Evolutionary conservation across 2,329 filamentous ascomycete species (phyloP).

Genomic region (Scorias spongiosa): DNA sequence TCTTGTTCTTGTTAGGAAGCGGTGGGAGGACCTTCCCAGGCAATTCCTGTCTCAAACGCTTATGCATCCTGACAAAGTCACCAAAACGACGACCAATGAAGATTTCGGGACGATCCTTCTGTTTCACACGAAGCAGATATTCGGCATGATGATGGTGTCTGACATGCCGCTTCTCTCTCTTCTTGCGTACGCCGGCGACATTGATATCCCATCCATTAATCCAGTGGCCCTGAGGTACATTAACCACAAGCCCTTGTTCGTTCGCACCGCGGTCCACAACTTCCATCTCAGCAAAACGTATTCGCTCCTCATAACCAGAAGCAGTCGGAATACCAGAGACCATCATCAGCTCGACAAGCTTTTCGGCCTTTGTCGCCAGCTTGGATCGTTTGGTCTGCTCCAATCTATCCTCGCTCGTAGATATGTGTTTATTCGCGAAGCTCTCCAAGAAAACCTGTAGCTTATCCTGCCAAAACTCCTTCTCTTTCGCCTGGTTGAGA

Average conservation of each 20-base stretch:
- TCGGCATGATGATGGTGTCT: slow-evolving; percentile 86
- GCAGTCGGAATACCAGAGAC: slow-evolving; percentile 91
- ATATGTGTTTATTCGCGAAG: slow-evolving; percentile 93
- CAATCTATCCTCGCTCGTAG: slow-evolving; percentile 84
- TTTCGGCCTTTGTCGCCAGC: slow-evolving; percentile 80
- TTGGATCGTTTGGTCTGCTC: slow-evolving; percentile 94
- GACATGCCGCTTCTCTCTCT: slow-evolving; percentile 69
- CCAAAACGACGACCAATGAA: slow-evolving; percentile 79
- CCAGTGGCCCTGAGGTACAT: slow-evolving; percentile 76
- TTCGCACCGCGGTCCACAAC: slow-evolving; percentile 89
- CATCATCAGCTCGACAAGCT: slow-evolving; percentile 98
- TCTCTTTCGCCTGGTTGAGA: slow-evolving; percentile 87
- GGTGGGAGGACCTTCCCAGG: slow-evolving; percentile 81
- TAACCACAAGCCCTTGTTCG: slow-evolving; percentile 74
- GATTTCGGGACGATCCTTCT: slow-evolving; percentile 56
- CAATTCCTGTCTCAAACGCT: slow-evolving; percentile 64
- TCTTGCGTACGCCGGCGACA: slow-evolving; percentile 73
- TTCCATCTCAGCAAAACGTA: slow-evolving; percentile 91
- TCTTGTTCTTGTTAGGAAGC: slow-evolving; percentile 83
- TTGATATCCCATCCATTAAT: slow-evolving; percentile 98
- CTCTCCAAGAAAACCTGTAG: slow-evolving; percentile 92
- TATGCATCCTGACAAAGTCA: slow-evolving; percentile 70
- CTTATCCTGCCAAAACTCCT: slow-evolving; percentile 99
- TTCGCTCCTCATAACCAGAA: slow-evolving; percentile 92
- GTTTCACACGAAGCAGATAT: slow-evolving; percentile 77